Evolutionary conservation across 108 stramenopile species (phyloP), one percentile per base, ranked within the genome.

Genomic region (Skeletonema marinoi): DNA sequence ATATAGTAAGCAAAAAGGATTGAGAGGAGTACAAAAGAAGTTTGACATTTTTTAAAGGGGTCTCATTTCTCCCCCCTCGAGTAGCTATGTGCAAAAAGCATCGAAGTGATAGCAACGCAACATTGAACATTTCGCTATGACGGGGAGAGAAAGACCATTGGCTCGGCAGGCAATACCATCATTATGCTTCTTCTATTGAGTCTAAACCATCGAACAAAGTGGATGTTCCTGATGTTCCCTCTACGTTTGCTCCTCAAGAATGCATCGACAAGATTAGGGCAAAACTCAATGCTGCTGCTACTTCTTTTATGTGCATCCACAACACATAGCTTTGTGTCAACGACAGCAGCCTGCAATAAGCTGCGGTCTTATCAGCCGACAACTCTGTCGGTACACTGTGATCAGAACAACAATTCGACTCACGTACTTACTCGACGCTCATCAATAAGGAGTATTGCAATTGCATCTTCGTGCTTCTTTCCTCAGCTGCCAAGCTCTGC

Each of bases 171-270:
- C 51, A 54, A 21, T 56, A 56, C 0, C 54, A 56, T 29, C 9
- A 25, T 17, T 29, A 56, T 56, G 21, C 25, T 0, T 21, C 54
- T 39, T 61, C 59, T 30, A 21, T 60, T 25, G 60, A 72, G 2
- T 39, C 36, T 0, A 38, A 63, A 9, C 41, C 19, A 31, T 48
- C 25, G 13, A 46, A 13, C n/a, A 46, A 62, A 30, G 71, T 46
- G 60, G 60, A 42, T n/a, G 29, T 36, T 25, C 14, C 36, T 3
- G 60, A 61, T 42, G 41, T 82, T 50, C 81, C 81, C 4, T 71
- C 81, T 1, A 82, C 81, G 3, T 82, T 82, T 63, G 81, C 81
- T n/a, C 74, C 74, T 4, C 59, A 21, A 1, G 67, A 75, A 21
- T 70, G 33, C 30, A 42, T 82, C 38, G 70, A 75, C 35, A 66